Conservation (phyloP, 2,329 filamentous ascomycete species). For the Fusarium sp. region DNA sequence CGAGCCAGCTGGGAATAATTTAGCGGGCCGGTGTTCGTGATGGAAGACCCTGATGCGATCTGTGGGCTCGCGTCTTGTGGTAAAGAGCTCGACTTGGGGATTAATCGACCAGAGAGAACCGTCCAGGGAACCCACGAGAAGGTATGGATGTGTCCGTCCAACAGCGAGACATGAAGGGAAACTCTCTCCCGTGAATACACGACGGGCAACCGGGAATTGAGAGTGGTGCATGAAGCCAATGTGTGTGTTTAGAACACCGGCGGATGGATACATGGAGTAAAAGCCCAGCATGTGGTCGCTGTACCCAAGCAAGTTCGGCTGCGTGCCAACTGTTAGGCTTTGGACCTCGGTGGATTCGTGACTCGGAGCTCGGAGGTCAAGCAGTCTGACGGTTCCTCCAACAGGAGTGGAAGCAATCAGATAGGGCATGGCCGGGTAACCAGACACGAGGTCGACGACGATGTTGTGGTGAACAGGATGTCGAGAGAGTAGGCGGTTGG, state of each 20-base stretch:
- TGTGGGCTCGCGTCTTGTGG: conserved; percentile 48
- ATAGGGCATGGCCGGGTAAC: conserved; percentile 68
- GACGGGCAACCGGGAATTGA: conserved; percentile 65
- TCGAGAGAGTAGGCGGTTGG: conserved; percentile 61
- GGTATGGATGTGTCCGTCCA: conserved; percentile 64
- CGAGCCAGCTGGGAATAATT: conserved; percentile 45
- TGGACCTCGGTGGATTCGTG: conserved; percentile 66
- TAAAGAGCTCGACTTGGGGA: conserved; percentile 54
- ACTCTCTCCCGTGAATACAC: conserved; percentile 64
- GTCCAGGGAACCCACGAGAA: conserved; percentile 66
- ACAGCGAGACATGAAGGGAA: conserved; percentile 63
- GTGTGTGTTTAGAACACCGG: conserved; percentile 64
- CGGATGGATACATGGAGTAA: conserved; percentile 64
- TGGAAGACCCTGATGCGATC: conserved; percentile 60
- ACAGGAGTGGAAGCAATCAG: conserved; percentile 67
- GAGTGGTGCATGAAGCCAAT: conserved; percentile 66
- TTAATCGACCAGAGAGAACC: conserved; percentile 65
- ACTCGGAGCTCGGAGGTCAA: conserved; percentile 66
- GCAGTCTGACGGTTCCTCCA: conserved; percentile 64
- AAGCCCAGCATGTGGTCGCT: conserved; percentile 68
- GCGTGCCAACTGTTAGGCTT: conserved; percentile 62
- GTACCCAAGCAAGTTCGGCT: conserved; percentile 66
- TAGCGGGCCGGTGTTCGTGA: conserved; percentile 63
- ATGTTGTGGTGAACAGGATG: conserved; percentile 66
- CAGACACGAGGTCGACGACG: conserved; percentile 67